Base-by-base conservation (phyloP, 768 basidiomycete species). In the Lentinula aciculospora region DNA sequence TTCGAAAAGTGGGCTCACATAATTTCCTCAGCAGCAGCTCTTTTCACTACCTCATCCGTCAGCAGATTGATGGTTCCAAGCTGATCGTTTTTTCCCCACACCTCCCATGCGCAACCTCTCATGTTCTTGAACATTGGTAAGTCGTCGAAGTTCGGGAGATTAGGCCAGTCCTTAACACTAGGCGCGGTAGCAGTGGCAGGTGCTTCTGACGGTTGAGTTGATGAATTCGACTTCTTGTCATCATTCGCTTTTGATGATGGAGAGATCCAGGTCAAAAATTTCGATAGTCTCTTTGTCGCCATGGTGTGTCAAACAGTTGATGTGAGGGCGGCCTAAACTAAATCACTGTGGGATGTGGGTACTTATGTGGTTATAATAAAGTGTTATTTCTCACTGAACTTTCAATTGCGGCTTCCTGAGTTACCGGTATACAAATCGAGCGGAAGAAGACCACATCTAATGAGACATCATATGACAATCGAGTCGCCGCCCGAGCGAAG, bases 11-110 rank as follows among this genome's bases (percentile, higher is more conserved):
- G 23, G 28, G 78, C 81, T 59, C 67, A 81, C 81, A 71, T 72
- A 46, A 87, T 79, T 65, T 86, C 84, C 63, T 83, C 82, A 27
- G 69, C 65, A 15, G 83, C 81, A 15, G 83, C 80, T 40, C 70
- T 69, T 62, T 78, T 74, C n/a, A 87, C 83, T n/a, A 85, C 77
- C 10, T 80, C 78, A 21, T 80, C 78, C 1, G 86, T 86, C 36
- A 88, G 67, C 49, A 88, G 60, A 64, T 88, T 88, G 37, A 88
- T 72, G 4, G 85, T 88, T 1, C 86, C 86, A 19, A 88, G 73
- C 63, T 88, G 74, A 60, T 88, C 86, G 19, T 81, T 78, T 36
- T 75, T 68, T 25, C 85, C 85, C 85, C 85, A 88, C 9, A 87
- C 74, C 3, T 73, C 75, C 86, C 86, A 88, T 2, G 86, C 86